phyloP scores from a whole-genome alignment of 1,284 basidiomycete species.

The Tilletiaria anomala region DNA sequence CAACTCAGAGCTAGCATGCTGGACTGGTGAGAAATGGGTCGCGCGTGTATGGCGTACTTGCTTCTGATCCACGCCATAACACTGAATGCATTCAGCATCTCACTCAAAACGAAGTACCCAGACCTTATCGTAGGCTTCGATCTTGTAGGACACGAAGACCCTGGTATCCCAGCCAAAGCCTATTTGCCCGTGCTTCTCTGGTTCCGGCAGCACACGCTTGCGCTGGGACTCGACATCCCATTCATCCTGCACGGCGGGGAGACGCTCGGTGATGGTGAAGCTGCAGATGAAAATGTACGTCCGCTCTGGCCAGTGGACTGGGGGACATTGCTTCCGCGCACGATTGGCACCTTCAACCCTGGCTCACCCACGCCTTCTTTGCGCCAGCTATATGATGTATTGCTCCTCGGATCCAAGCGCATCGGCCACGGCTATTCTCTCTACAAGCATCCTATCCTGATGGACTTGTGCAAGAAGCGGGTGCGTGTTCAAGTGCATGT shows the following conservation, averaged over 20 bases:
- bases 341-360: too few relatives aligned
- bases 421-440: conserved; percentile 66
- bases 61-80: too few relatives aligned
- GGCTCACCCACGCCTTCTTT: not conserved
- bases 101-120: conserved; percentile 58
- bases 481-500: too few relatives aligned
- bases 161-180: conserved; percentile 49
- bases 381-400: conserved; percentile 54
- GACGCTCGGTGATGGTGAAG: conserved; percentile 54
- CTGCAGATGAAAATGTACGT: conserved; percentile 50
- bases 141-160: conserved; percentile 61
- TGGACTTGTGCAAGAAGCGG: conserved; percentile 53
- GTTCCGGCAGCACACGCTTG: conserved; percentile 44
- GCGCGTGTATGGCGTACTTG: too few relatives aligned
- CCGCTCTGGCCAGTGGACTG: too few relatives aligned
- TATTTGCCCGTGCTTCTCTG: conserved; percentile 53
- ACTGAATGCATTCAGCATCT: too few relatives aligned
- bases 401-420: conserved; percentile 58
- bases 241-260: conserved; percentile 68
- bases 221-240: conserved; percentile 44
- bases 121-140: conserved; percentile 63
- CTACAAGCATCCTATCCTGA: conserved; percentile 56
- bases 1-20: conserved; percentile 55
- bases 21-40: too few relatives aligned
- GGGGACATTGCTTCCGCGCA: too few relatives aligned